Evolutionary conservation across 352 stramenopile genomes (phyloP).

Genomic region (Pythium dissimile): DNA sequence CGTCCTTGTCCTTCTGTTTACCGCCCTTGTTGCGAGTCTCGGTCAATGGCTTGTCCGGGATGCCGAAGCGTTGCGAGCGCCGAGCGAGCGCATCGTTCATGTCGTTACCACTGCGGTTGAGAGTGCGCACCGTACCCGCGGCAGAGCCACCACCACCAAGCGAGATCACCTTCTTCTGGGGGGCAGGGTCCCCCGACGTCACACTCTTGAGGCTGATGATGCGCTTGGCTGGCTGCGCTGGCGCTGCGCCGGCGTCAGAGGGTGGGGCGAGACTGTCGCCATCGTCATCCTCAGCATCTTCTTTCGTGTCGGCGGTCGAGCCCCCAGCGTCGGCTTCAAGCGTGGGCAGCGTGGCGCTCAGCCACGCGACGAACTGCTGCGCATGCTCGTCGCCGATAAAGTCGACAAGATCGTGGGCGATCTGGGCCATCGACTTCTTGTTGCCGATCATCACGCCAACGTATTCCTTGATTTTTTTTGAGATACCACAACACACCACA

Average conservation of each 20-base stretch:
- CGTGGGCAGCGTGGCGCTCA: constrained; percentile 47
- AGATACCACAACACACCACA: constrained; percentile 14
- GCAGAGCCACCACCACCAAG: no score
- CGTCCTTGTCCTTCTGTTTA: constrained; percentile 14
- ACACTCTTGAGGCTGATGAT: constrained; percentile 62
- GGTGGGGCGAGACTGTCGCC: constrained; percentile 18
- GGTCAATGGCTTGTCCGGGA: constrained; percentile 27
- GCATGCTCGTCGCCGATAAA: constrained; percentile 82
- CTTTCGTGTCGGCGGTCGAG: no score
- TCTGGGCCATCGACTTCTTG: constrained; percentile 85
- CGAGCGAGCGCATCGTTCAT: constrained; percentile 56
- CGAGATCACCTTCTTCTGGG: constrained; percentile 53
- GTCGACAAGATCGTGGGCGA: constrained; percentile 75
- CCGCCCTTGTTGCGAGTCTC: constrained; percentile 13
- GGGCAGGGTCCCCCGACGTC: constrained; percentile 18
- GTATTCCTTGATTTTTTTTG: constrained; percentile 59
- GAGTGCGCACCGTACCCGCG: constrained; percentile 45
- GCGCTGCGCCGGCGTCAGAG: not conserved
- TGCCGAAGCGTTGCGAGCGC: constrained; percentile 75
- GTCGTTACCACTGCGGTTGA: constrained; percentile 35
- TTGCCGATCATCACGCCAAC: constrained; percentile 85
- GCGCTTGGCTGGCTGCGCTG: constrained; percentile 31
- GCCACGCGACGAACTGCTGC: constrained; percentile 69
- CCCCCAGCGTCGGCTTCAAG: constrained; percentile 36
- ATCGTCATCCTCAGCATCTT: constrained; percentile 17